Evolutionary conservation across 2,329 filamentous ascomycete species (phyloP).

Genomic region (Clonostachys byssicola): DNA sequence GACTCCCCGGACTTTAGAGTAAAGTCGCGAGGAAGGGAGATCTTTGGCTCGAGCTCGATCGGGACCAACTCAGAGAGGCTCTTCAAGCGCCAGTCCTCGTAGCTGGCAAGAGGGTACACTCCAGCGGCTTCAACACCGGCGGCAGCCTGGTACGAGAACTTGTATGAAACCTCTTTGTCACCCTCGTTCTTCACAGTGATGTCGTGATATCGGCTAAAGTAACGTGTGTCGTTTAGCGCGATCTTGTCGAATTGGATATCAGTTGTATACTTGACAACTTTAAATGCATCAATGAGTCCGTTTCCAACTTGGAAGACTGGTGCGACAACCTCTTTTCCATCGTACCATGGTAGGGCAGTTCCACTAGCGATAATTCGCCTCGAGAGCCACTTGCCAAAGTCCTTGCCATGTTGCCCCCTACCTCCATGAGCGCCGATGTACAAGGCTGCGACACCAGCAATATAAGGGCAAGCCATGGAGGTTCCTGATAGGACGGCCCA

Average conservation of each 20-base stretch:
- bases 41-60: constrained; percentile 11
- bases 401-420: constrained; percentile 6
- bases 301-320: constrained; percentile 33
- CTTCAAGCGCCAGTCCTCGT: constrained; percentile 1
- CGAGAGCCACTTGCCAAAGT: constrained; percentile 7
- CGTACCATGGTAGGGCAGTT: constrained; percentile 5
- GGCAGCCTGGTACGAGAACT: constrained; percentile 18
- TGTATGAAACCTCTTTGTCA: constrained; percentile 25
- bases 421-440: constrained; percentile 13
- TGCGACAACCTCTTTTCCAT: constrained; percentile 16
- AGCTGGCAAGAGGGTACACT: constrained; percentile 11
- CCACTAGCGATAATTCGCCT: constrained; percentile 8
- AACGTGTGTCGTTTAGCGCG: constrained; percentile 37
- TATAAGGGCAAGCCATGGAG: constrained; percentile 39
- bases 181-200: constrained; percentile 30
- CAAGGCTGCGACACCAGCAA: constrained; percentile 28
- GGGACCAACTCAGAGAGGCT: constrained; percentile 3
- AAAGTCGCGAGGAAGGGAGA: constrained; percentile 9
- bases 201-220: constrained; percentile 19
- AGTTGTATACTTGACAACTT: constrained; percentile 34
- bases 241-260: constrained; percentile 29
- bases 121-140: constrained; percentile 24
- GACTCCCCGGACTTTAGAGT: constrained; percentile 16
- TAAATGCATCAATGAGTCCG: constrained; percentile 37
- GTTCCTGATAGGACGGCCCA: constrained; percentile 30